Evolutionary conservation across 1,284 basidiomycete species (phyloP).

Genomic region (Ustilago esculenta): DNA sequence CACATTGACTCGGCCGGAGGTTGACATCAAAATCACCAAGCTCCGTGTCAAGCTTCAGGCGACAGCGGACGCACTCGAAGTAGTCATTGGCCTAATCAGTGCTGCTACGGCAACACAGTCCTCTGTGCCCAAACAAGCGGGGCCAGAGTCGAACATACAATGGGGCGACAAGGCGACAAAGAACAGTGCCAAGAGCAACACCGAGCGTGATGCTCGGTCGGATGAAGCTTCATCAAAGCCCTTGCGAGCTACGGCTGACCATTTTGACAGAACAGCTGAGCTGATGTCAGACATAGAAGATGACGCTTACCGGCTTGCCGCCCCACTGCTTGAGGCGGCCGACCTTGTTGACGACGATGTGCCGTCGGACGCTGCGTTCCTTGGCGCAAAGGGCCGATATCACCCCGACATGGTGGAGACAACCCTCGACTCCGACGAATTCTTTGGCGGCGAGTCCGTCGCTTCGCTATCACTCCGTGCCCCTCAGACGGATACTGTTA

Average conservation of each 20-base stretch:
- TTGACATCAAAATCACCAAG: constrained; percentile 53
- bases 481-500: constrained; percentile 68
- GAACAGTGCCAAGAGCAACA: background rate
- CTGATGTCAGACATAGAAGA: constrained; percentile 79
- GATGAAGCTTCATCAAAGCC: background rate
- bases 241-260: background rate
- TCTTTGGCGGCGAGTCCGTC: constrained; percentile 62
- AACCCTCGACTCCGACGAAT: constrained; percentile 71
- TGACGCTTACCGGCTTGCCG: constrained; percentile 78
- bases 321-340: constrained; percentile 74
- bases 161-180: background rate
- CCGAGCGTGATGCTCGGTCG: background rate
- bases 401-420: constrained; percentile 75
- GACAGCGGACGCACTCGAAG: constrained; percentile 51
- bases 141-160: background rate
- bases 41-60: constrained; percentile 38
- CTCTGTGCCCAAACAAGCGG: background rate
- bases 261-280: constrained; percentile 19
- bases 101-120: constrained; percentile 1
- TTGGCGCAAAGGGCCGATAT: constrained; percentile 72
- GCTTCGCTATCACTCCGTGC: constrained; percentile 49
- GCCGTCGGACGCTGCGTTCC: constrained; percentile 85
- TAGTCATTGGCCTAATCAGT: constrained; percentile 17
- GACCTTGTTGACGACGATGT: constrained; percentile 93
- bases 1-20: constrained; percentile 52